Evolutionary conservation across 345 rosid genomes (phyloP).

Genomic region (Durio zibethinus): DNA sequence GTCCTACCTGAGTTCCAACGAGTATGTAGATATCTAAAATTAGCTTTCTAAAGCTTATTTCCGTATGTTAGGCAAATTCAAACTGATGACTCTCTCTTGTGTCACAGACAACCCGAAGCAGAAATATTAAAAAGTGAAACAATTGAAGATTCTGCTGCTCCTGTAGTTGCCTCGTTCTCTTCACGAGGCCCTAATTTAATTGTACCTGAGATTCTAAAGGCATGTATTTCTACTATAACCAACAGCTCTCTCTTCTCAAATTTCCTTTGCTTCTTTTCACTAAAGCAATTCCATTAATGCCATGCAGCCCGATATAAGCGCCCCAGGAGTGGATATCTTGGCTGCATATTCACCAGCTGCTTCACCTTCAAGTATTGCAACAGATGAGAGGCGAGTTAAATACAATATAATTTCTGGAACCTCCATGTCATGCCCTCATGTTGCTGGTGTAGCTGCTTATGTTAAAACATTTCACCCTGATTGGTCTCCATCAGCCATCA

Average conservation of each 20-base stretch:
- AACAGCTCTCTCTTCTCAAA: background rate
- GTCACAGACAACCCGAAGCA: slow-evolving; percentile 29
- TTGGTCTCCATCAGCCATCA: slow-evolving; percentile 45
- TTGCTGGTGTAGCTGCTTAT: slow-evolving; percentile 41
- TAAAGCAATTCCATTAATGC: background rate
- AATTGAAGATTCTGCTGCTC: slow-evolving; percentile 21
- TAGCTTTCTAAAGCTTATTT: background rate
- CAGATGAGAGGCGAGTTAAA: slow-evolving; percentile 19
- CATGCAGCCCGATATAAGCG: slow-evolving; percentile 45
- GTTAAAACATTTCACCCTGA: slow-evolving; percentile 33
- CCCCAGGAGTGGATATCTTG: slow-evolving; percentile 40
- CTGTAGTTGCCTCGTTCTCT: slow-evolving; percentile 27
- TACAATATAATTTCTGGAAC: slow-evolving; percentile 33
- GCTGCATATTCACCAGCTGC: slow-evolving; percentile 33
- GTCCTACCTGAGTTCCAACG: slow-evolving; percentile 30
- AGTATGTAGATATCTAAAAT: slow-evolving; percentile 19
- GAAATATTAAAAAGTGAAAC: slow-evolving; percentile 19
- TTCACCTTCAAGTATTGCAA: background rate
- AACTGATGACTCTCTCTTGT: background rate
- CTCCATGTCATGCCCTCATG: slow-evolving; percentile 53
- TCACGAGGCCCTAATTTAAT: slow-evolving; percentile 31
- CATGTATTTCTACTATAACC: background rate
- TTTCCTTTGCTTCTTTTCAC: background rate
- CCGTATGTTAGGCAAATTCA: background rate
- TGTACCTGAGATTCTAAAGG: slow-evolving; percentile 33